Evolutionary conservation across 1,284 basidiomycete species (phyloP), one percentile per base, ranked within the genome.

Genomic region (Papiliotrema flavescens): DNA sequence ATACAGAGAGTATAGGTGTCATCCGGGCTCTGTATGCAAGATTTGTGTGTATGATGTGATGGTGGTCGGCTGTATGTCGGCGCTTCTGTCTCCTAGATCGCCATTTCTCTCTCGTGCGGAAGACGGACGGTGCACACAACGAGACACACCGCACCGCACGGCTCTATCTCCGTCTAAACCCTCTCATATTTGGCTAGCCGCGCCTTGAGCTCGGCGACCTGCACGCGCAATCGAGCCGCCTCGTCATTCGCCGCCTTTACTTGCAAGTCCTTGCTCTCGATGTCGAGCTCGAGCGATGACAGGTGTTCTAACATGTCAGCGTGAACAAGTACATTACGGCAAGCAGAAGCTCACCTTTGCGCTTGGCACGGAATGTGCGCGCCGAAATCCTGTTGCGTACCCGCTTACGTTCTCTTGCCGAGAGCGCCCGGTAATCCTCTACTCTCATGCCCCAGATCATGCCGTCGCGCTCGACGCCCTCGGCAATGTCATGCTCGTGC

Each of bases 391-490:
- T 69, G 54, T 77, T 77, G 41, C 75, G 58, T 15, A 77, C 74
- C 17, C 74, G 60, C 61, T 77, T 77, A 39, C 75, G 58, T 56
- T 77, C 75, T 44, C 73, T 62, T 11, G 75, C 75, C 3, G 60
- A 65, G 11, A 76, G 56, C 20, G 71, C 67, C 22, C 72, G 58
- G 57, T 77, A 77, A 22, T 71, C 69, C 19, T 74, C 73, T 20
- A 75, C 73, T 59, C 69, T 70, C 74, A 77, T 76, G 13, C 75
- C 75, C 75, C 75, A 77, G 54, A 77, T 77, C 71, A 75, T 76
- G 17, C 75, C 75, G 56, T 77, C 74, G 41, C 70, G 59, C 60
- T 77, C 75, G 24, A 75, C 71, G 35, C 74, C 75, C 55, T 75
- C 73, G 24, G 70, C 68, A 22, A 74, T 69, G 34, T 75, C 74